phyloP scores from a whole-genome alignment of 2,329 filamentous ascomycete genomes.

The Sporothrix sp. region DNA sequence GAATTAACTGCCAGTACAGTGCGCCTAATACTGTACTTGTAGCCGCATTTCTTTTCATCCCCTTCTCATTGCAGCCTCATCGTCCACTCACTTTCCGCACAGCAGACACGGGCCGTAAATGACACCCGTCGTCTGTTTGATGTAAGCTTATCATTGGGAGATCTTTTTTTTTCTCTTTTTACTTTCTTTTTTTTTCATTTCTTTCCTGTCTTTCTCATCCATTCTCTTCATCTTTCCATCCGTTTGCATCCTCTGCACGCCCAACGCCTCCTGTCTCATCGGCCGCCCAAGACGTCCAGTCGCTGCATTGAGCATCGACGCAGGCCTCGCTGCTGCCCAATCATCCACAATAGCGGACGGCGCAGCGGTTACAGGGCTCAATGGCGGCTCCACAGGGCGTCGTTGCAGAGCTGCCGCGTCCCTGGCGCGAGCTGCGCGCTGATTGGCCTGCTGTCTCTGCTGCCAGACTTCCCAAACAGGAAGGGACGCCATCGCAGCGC shows the following conservation, averaged over 20 bases:
- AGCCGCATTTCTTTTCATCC: too few relatives aligned
- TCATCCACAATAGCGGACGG: not conserved
- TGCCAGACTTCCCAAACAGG: not conserved
- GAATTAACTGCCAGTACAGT: too few relatives aligned
- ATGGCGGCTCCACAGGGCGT: not conserved
- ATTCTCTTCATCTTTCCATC: not conserved
- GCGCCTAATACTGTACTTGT: too few relatives aligned
- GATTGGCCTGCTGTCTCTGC: not conserved
- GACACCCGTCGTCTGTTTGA: too few relatives aligned
- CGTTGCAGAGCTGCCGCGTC: not conserved
- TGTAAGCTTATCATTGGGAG: too few relatives aligned
- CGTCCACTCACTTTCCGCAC: too few relatives aligned
- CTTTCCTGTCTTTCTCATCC: too few relatives aligned
- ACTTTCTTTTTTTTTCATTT: not conserved
- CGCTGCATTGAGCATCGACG: not conserved
- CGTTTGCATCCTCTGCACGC: not conserved
- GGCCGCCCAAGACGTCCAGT: not conserved
- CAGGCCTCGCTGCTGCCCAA: not conserved
- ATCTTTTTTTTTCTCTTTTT: too few relatives aligned
- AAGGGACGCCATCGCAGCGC: not conserved
- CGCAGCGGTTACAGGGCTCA: not conserved
- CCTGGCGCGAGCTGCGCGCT: not conserved
- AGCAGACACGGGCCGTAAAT: too few relatives aligned
- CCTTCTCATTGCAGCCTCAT: too few relatives aligned
- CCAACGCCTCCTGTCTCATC: constrained; percentile 5